Evolutionary conservation across 352 stramenopile genomes (phyloP), one percentile per base, ranked within the genome.

Genomic region (Phytophthora citricola): DNA sequence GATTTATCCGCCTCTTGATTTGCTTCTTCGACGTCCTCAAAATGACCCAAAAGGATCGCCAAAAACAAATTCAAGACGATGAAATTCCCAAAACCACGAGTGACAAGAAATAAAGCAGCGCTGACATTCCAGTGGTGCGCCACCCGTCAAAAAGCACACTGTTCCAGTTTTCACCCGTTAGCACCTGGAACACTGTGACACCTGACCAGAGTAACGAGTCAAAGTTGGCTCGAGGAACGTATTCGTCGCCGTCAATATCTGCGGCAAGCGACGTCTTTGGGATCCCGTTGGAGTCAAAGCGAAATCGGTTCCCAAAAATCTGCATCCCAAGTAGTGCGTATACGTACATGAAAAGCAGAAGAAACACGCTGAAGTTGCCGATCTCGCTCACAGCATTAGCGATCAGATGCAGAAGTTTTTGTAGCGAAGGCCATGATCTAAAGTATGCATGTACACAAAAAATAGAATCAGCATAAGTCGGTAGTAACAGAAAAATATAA

Each of bases 81-180:
- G 66, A 97, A 97, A 11, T 92, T 85, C 24, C 90, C 93, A 8
- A 98, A 1, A 98, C 71, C 32, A 98, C 72, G n/a, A 97, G 64
- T 10, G 83, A 89, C 24, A 95, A 52, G 49, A 95, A 95, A 63
- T 97, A 98, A 29, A 93, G 11, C 34, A 80, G 73, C 3, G 79
- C 70, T 1, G 65, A 68, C 76, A 75, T 88, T 27, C 81, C 83
- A 24, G 66, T 84, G 15, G 81, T 78, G 12, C 86, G 79, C 86
- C 85, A 94, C 2, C 78, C 81, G 55, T 97, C 84, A 57, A 96
- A 84, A 86, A 98, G 93, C 11, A 98, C 85, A 7, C 73, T 59
- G 50, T 97, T 97, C 92, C 92, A 98, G 76, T 98, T 97, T 59
- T 98, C 93, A 20, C 91, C 92, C n/a, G 92, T 93, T 14, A 98